A percentile compares a stretch with the other conserved stretches of the same genome.
Conservation (phyloP, 805 yeast genomes). For the Sugiyamaella boreocaroliniensis region DNA sequence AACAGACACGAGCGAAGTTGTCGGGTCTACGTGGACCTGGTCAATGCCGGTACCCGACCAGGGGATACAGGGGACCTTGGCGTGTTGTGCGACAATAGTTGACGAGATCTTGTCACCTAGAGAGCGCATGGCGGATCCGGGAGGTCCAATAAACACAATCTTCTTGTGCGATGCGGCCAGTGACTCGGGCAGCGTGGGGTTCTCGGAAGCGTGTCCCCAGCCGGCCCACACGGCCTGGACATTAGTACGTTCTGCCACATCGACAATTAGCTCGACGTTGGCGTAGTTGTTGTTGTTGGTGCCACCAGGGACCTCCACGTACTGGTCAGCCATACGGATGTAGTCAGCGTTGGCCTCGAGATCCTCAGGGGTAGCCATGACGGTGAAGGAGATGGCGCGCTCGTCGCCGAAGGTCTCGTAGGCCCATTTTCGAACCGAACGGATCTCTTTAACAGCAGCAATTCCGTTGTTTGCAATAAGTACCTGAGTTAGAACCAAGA, state of each 20-base stretch:
- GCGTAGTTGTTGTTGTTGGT: slow-evolving; percentile 98
- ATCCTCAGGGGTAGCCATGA: slow-evolving; percentile 99
- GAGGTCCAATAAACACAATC: slow-evolving; percentile 95
- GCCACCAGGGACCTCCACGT: slow-evolving; percentile 98
- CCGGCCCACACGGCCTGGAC: slow-evolving; percentile 99
- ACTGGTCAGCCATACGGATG: slow-evolving; percentile 98
- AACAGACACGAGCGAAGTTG: slow-evolving; percentile 80
- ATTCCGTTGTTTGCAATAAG: slow-evolving; percentile 98
- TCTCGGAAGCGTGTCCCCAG: slow-evolving; percentile 99
- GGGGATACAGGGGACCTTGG: slow-evolving; percentile 96
- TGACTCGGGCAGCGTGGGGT: slow-evolving; percentile 88
- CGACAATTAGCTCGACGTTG: slow-evolving; percentile 94
- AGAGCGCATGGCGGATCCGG: slow-evolving; percentile 99
- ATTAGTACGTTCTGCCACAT: slow-evolving; percentile 90
- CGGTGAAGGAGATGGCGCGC: slow-evolving; percentile 86
- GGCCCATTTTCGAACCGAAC: slow-evolving; percentile 98
- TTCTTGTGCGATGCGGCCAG: slow-evolving; percentile 88
- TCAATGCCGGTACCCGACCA: slow-evolving; percentile 99
- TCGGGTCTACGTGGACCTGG: slow-evolving; percentile 60
- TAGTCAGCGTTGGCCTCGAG: slow-evolving; percentile 94
- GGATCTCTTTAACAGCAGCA: slow-evolving; percentile 97
- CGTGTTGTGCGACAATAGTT: slow-evolving; percentile 98
- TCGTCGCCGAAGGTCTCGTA: slow-evolving; percentile 98
- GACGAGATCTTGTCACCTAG: slow-evolving; percentile 97
- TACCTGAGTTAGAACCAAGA: slow-evolving; percentile 33